Conservation (phyloP, 129 eudicot genomes). For the Sambucus nigra region DNA sequence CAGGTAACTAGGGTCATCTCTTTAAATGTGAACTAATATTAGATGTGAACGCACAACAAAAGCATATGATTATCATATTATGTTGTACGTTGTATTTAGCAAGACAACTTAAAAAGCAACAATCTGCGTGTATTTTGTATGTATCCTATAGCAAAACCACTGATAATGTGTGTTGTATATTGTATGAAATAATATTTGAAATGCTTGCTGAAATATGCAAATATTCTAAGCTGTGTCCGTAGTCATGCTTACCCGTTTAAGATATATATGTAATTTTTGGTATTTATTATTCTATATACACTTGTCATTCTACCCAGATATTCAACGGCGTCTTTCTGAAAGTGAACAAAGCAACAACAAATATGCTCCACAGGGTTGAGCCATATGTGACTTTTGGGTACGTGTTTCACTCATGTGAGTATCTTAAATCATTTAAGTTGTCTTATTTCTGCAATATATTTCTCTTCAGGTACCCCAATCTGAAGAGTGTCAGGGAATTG, state of each 20-base stretch:
- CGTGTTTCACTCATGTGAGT: not conserved
- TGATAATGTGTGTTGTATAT: no score
- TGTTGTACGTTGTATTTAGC: no score
- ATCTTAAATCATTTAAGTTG: not conserved
- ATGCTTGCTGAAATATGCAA: no score
- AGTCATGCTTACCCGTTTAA: no score
- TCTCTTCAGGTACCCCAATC: conserved; percentile 51
- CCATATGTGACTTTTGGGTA: conserved; percentile 82
- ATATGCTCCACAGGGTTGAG: conserved; percentile 79
- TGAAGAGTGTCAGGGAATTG: conserved; percentile 69
- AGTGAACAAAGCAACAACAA: conserved; percentile 74
- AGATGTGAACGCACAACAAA: no score
- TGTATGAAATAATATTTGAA: no score
- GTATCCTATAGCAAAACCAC: no score
- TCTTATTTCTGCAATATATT: not conserved
- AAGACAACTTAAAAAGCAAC: no score
- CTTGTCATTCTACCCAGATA: conserved; percentile 24
- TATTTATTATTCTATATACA: not conserved
- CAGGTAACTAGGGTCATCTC: conserved; percentile 35
- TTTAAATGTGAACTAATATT: not conserved
- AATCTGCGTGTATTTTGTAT: no score
- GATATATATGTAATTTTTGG: no score
- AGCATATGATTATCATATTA: no score
- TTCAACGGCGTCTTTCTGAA: conserved; percentile 80
- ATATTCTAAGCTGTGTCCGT: no score